Conservation (phyloP, 1,284 basidiomycete species). For the Marasmius tenuissimus region DNA sequence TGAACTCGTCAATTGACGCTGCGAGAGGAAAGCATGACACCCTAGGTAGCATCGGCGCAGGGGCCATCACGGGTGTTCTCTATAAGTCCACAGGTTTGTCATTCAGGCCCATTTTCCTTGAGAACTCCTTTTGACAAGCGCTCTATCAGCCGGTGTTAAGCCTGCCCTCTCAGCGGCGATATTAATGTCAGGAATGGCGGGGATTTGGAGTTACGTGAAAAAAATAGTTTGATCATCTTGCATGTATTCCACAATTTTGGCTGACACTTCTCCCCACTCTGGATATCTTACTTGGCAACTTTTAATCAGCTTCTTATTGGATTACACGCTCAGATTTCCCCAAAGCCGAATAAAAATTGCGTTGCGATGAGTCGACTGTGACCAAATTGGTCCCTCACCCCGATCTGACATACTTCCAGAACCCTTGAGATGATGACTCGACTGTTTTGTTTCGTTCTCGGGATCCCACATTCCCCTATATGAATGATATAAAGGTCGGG, state of each 20-base stretch:
- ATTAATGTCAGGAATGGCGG: constrained; percentile 86
- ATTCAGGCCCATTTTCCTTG: constrained; percentile 29
- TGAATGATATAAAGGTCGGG: constrained; percentile 41
- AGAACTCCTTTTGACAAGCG: constrained; percentile 36
- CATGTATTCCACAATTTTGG: constrained; percentile 50
- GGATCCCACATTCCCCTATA: constrained; percentile 29
- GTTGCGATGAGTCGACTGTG: constrained; percentile 39
- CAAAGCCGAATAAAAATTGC: constrained; percentile 31
- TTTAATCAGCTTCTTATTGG: constrained; percentile 41
- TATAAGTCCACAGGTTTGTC: constrained; percentile 91
- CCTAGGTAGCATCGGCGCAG: constrained; percentile 89
- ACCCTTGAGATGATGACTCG: constrained; percentile 39
- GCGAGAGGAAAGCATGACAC: constrained; percentile 92
- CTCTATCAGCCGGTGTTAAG: constrained; percentile 77
- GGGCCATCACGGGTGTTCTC: constrained; percentile 86
- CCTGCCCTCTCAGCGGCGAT: constrained; percentile 88
- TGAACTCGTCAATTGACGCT: constrained; percentile 93
- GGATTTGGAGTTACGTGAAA: constrained; percentile 92
- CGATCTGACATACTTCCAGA: constrained; percentile 54
- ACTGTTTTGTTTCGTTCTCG: constrained; percentile 40
- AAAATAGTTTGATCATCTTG: constrained; percentile 59
- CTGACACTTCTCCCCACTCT: constrained; percentile 45
- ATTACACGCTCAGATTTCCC: constrained; percentile 26
- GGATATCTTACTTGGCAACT: constrained; percentile 37
- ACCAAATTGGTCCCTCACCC: constrained; percentile 41